Conservation (phyloP, 352 stramenopile species). For the Thalassiosira hispida region DNA sequence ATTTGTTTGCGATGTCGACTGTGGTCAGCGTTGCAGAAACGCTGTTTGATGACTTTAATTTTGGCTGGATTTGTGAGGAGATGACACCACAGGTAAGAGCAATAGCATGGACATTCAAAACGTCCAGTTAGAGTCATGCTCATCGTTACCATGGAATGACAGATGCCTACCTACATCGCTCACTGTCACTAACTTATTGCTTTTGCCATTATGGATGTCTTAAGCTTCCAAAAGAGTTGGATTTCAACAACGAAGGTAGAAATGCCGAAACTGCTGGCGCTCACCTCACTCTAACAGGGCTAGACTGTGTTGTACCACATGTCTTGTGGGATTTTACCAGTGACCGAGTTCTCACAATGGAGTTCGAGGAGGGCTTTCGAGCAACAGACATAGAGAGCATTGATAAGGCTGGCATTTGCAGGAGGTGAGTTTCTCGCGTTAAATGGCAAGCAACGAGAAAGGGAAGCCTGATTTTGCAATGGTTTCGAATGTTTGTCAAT, state of each 20-base stretch:
- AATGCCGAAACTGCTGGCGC: slow-evolving; percentile 83
- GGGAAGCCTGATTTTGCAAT: background rate
- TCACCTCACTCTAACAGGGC: slow-evolving; percentile 57
- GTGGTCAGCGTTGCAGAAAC: slow-evolving; percentile 72
- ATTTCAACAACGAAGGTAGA: slow-evolving; percentile 87
- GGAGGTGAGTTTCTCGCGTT: slow-evolving; percentile 45
- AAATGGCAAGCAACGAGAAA: background rate
- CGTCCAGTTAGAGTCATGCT: no score
- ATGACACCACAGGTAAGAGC: slow-evolving; percentile 85
- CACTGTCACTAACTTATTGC: background rate
- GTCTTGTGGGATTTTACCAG: slow-evolving; percentile 87
- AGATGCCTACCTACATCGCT: background rate
- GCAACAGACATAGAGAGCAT: slow-evolving; percentile 91
- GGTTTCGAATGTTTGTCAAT: background rate
- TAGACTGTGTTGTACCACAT: slow-evolving; percentile 87
- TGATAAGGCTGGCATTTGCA: slow-evolving; percentile 85
- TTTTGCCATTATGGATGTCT: background rate
- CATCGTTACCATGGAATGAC: no score
- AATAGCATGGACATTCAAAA: no score
- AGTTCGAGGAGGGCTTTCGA: slow-evolving; percentile 95
- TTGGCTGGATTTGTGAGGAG: slow-evolving; percentile 95
- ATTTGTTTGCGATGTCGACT: slow-evolving; percentile 82
- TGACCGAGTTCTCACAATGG: slow-evolving; percentile 94
- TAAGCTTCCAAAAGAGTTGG: slow-evolving; percentile 87
- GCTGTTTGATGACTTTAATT: slow-evolving; percentile 91